These are phyloP conservation scores for Exidia glandulosa DNA, from an alignment of 768 basidiomycete genomes.

Conservation along the genomic window DNA sequence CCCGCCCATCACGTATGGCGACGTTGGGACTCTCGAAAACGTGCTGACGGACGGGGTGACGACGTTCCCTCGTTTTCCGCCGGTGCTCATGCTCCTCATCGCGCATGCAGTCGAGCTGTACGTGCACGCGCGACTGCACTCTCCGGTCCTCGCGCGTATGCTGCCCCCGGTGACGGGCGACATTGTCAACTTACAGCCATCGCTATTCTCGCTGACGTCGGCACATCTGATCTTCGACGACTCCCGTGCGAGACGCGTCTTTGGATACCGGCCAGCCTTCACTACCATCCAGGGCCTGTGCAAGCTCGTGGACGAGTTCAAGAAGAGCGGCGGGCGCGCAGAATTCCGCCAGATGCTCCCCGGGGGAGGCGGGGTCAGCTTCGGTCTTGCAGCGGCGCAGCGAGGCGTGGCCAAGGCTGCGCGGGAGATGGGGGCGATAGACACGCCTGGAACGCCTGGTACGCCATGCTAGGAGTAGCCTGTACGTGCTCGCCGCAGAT, in stretches of 20 bases:
- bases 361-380: slow-evolving; percentile 34
- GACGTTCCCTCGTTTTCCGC: slow-evolving; percentile 43
- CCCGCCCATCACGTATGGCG: slow-evolving; percentile 49
- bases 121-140: slow-evolving; percentile 32
- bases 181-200: slow-evolving; percentile 46
- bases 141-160: slow-evolving; percentile 8
- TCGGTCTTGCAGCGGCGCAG: slow-evolving; percentile 16
- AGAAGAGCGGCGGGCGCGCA: slow-evolving; percentile 24
- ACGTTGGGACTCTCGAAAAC: slow-evolving; percentile 43
- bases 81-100: slow-evolving; percentile 53
- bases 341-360: slow-evolving; percentile 31
- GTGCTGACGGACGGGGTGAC: slow-evolving; percentile 47
- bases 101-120: slow-evolving; percentile 47
- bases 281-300: slow-evolving; percentile 48
- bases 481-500: no score
- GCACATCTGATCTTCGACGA: slow-evolving; percentile 56
- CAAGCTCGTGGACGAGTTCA: slow-evolving; percentile 41
- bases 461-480: no score
- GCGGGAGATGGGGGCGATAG: slow-evolving; percentile 9
- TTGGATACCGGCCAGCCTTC: slow-evolving; percentile 51
- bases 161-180: slow-evolving; percentile 39
- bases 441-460: no score
- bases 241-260: slow-evolving; percentile 48
- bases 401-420: slow-evolving; percentile 17
- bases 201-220: slow-evolving; percentile 42